Evolutionary conservation across 169 alveolate genomes (phyloP).

Genomic region (Amoebophrya sp.): DNA sequence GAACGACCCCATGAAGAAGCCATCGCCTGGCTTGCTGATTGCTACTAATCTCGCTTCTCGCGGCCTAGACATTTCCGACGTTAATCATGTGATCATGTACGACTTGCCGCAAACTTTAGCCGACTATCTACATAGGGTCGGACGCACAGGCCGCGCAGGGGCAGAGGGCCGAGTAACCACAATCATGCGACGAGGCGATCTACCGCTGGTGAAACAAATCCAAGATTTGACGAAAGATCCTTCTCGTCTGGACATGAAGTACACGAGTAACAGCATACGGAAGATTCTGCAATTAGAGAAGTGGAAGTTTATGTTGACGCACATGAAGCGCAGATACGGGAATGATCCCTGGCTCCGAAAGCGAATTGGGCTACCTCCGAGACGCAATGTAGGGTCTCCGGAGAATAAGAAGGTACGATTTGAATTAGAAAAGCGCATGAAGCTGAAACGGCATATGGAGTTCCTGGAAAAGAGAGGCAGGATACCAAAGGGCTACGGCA

Average conservation of each 20-base stretch:
- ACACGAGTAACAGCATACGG: background rate
- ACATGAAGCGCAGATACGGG: background rate
- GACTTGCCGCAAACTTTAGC: conserved; percentile 89
- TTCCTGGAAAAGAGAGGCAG: background rate
- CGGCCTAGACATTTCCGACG: conserved; percentile 91
- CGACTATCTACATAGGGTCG: conserved; percentile 85
- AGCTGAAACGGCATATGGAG: background rate
- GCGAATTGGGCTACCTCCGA: background rate
- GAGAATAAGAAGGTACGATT: background rate
- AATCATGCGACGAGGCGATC: conserved; percentile 25
- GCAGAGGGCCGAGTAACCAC: conserved; percentile 77
- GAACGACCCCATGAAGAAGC: background rate
- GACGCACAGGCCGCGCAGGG: conserved; percentile 98
- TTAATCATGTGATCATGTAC: conserved; percentile 85
- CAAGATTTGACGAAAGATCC: conserved; percentile 18
- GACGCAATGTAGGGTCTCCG: background rate
- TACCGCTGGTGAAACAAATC: conserved; percentile 40
- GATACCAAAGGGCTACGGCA: conserved; percentile 1
- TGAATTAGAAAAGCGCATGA: background rate
- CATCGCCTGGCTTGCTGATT: conserved; percentile 74
- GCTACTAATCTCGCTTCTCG: conserved; percentile 96
- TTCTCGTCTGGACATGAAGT: background rate
- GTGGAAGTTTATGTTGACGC: background rate
- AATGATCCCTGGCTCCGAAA: background rate
- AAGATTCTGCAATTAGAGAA: background rate